Evolutionary conservation across 176 grass and related monocot species (phyloP), one percentile per base, ranked within the genome.

Genomic region (Bothriochloa decipiens): DNA sequence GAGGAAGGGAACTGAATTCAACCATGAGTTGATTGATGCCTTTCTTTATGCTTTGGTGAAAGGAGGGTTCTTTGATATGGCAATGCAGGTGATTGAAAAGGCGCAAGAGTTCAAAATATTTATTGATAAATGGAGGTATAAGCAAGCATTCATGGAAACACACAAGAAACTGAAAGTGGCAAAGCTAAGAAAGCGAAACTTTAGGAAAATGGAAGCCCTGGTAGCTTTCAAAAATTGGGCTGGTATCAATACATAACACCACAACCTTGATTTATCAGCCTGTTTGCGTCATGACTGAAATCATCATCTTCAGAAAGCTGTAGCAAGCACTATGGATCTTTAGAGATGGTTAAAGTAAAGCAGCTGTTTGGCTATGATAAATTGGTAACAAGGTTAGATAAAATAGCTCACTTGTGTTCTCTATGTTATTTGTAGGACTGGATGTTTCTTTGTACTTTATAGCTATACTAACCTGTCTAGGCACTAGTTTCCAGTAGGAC

Each of bases 181-280:
- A 25, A 98, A 98, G 72, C 84, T 98, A 75, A 91, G 96, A 81
- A 93, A 89, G 77, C 89, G 87, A 26, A 95, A 94, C 74, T 98
- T 92, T 68, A 89, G 93, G 74, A 98, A 98, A 81, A 92, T 95
- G 93, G 93, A 94, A 90, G 93, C 96, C 23, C 65, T 98, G 47
- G 65, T 98, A 75, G 96, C 96, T 28, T 98, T 98, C 85, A 98
- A 95, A 84, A 95, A 98, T 79, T 98, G 96, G 96, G 93, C 91
- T 75, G 93, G 96, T 65, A 88, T 98, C 74, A 98, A 66, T 91
- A 81, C 92, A 79, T 98, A 74, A 90, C 18, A 74, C 52, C 20
- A 11, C 46, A 55, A 5, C 6, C 26, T 60, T 42, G 15, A 36
- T 46, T 70, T 77, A 33, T 85, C 65, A 45, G 57, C 47, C 6